phyloP scores from a whole-genome alignment of 164 flowering plant species.

The Pachysandra terminalis region DNA sequence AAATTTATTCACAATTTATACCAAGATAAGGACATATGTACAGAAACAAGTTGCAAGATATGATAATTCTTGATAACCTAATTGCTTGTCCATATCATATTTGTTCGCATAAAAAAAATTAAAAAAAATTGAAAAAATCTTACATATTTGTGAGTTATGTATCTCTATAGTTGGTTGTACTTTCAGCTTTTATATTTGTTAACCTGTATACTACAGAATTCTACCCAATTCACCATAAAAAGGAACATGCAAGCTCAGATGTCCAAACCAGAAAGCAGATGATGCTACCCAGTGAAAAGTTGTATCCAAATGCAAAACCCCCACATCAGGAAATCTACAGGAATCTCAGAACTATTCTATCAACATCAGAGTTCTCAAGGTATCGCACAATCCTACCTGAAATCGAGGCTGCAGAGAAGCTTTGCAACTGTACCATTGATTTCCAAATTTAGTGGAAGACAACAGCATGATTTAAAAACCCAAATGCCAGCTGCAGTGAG shows the following conservation, averaged over 20 bases:
- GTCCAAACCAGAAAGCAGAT: slow-evolving; percentile 4
- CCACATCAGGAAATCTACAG: slow-evolving; percentile 24
- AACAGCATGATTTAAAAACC: neutral
- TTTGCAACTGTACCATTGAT: slow-evolving; percentile 50
- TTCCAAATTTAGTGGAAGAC: slow-evolving; percentile 51
- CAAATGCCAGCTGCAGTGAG: neutral
- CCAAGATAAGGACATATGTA: too few species aligned
- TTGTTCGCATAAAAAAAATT: too few species aligned
- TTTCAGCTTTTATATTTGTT: neutral
- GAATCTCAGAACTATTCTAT: slow-evolving; percentile 31
- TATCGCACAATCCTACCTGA: slow-evolving; percentile 27
- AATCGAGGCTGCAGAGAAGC: slow-evolving; percentile 58
- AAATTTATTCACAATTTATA: too few species aligned
- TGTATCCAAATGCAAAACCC: slow-evolving; percentile 4
- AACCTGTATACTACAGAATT: slow-evolving; percentile 13
- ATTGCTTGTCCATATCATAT: too few species aligned
- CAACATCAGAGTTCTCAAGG: slow-evolving; percentile 19
- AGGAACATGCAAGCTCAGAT: slow-evolving; percentile 14
- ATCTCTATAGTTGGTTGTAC: too few species aligned
- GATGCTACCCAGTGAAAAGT: slow-evolving; percentile 13
- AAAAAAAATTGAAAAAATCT: too few species aligned
- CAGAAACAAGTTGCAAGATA: too few species aligned
- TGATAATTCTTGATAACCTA: too few species aligned
- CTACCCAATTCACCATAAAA: slow-evolving; percentile 4
- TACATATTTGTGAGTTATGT: too few species aligned